Evolutionary conservation across 306 rosid genomes (phyloP).

Genomic region (Prunus persica): Prunus_persica_NCBIv2 NC_034014.1:24206501-24207000

Average conservation of each 20-base stretch:
- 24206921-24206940: slow-evolving; percentile 95
- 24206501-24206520: slow-evolving; percentile 90
- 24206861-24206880: slow-evolving; percentile 92
- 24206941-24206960: slow-evolving; percentile 90
- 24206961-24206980: slow-evolving; percentile 96
- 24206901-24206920: slow-evolving; percentile 91
- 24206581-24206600: slow-evolving; percentile 95
- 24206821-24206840: slow-evolving; percentile 95
- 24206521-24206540: slow-evolving; percentile 92
- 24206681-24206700: background rate
- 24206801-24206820: slow-evolving; percentile 81
- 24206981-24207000: slow-evolving; percentile 95
- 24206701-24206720: slow-evolving; percentile 12
- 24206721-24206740: slow-evolving; percentile 49
- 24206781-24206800: slow-evolving; percentile 95
- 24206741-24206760: slow-evolving; percentile 63
- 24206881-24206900: slow-evolving; percentile 81
- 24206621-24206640: slow-evolving; percentile 88
- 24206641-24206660: slow-evolving; percentile 44
- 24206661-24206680: slow-evolving; percentile 7
- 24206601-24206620: slow-evolving; percentile 92
- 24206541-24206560: slow-evolving; percentile 92
- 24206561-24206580: slow-evolving; percentile 94
- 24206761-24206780: slow-evolving; percentile 89
- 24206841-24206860: slow-evolving; percentile 89